Percentiles rank a stretch among this genome's conserved stretches.
These are phyloP conservation scores for Stemphylium vesicarium DNA, from an alignment of 2,329 filamentous ascomycete genomes.

Conservation along the genomic window DNA sequence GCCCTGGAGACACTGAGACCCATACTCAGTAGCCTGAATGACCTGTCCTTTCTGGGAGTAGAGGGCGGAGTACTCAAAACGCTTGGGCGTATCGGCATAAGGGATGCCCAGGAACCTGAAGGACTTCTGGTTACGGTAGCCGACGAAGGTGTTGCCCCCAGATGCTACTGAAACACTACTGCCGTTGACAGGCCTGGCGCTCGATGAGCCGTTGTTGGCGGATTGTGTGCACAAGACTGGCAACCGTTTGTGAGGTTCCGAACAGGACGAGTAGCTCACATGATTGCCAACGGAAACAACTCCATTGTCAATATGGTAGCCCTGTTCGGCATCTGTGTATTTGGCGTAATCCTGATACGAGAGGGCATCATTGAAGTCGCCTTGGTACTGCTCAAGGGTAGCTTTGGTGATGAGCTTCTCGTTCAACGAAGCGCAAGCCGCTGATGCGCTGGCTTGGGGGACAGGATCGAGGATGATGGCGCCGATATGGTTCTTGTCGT, in stretches of 20 bases:
- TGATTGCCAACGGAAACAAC: constrained; percentile 47
- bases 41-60: constrained; percentile 55
- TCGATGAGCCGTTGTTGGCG: constrained; percentile 43
- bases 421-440: constrained; percentile 56
- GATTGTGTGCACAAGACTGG: constrained; percentile 62
- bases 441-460: constrained; percentile 45
- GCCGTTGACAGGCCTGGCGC: constrained; percentile 30
- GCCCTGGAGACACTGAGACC: constrained; percentile 53
- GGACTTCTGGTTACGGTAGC: constrained; percentile 61
- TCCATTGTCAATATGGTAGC: constrained; percentile 54
- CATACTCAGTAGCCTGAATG: constrained; percentile 56
- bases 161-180: constrained; percentile 50
- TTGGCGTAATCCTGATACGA: constrained; percentile 55
- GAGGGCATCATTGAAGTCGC: constrained; percentile 56
- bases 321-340: constrained; percentile 43
- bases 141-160: constrained; percentile 55
- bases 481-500: constrained; percentile 60
- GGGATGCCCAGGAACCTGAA: constrained; percentile 55
- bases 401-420: constrained; percentile 55
- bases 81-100: constrained; percentile 52
- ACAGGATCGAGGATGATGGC: constrained; percentile 58
- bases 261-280: constrained; percentile 44
- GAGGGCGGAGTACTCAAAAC: constrained; percentile 56
- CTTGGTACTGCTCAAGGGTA: constrained; percentile 51
- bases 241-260: constrained; percentile 38